Evolutionary conservation across 495 filamentous ascomycete genomes (phyloP).

Genomic region (Staphylotrichum longicolle): DNA sequence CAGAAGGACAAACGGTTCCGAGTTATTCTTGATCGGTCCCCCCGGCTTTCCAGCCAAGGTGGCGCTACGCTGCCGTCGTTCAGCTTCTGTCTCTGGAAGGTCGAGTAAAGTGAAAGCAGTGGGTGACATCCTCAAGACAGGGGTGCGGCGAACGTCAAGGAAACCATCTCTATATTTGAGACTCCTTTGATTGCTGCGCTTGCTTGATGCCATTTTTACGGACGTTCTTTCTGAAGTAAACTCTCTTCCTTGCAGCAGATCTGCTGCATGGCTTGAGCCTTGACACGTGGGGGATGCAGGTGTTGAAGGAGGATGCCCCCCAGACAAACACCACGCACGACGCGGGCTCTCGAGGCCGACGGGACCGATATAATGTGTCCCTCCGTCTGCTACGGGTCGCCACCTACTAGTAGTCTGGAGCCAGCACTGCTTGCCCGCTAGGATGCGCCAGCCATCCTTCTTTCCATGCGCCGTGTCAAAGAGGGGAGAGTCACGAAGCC

Average conservation of each 20-base stretch:
- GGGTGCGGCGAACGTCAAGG: not conserved
- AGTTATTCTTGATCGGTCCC: not conserved
- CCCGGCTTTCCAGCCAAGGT: not conserved
- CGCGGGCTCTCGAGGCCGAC: not conserved
- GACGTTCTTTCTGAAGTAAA: not conserved
- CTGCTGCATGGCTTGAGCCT: not conserved
- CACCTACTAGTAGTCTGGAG: not conserved
- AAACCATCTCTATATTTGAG: not conserved
- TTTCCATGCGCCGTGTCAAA: slow-evolving; percentile 14
- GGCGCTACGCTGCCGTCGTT: not conserved
- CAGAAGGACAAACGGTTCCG: slow-evolving; percentile 2
- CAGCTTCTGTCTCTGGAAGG: not conserved
- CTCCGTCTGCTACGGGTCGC: not conserved
- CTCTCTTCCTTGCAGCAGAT: not conserved
- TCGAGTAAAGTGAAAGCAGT: not conserved
- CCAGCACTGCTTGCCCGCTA: not conserved
- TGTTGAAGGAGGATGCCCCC: not conserved
- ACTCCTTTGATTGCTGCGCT: slow-evolving; percentile 10
- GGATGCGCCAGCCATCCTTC: not conserved
- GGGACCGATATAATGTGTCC: slow-evolving; percentile 7
- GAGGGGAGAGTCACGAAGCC: slow-evolving; percentile 19
- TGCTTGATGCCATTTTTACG: slow-evolving; percentile 1
- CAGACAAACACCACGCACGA: not conserved
- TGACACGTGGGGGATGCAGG: not conserved
- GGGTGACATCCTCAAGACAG: not conserved